Evolutionary conservation across 2,329 filamentous ascomycete genomes (phyloP).

Genomic region (Aspergillus sp.): DNA sequence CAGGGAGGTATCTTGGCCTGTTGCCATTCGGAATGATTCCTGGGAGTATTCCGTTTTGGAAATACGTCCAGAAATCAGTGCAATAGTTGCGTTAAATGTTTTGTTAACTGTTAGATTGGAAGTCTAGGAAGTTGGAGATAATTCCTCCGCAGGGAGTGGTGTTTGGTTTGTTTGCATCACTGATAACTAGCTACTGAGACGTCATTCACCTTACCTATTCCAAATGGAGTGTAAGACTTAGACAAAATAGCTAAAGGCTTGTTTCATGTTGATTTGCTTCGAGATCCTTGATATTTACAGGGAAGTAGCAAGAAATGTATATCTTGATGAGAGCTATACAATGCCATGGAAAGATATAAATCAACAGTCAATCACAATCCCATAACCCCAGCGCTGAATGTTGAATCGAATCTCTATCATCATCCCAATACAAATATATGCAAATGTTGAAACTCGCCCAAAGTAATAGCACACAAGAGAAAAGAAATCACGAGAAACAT

Average conservation of each 20-base stretch:
- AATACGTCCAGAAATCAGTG: not conserved
- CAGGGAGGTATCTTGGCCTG: conserved; percentile 29
- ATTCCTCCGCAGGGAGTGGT: conserved; percentile 1
- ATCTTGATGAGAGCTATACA: too few relatives aligned
- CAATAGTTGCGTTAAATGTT: not conserved
- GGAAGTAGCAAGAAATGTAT: not conserved
- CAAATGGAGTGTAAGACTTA: too few relatives aligned
- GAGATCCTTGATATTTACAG: too few relatives aligned
- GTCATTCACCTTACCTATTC: not conserved
- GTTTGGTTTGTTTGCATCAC: conserved; percentile 26
- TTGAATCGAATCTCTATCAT: conserved; percentile 21
- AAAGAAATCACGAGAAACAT: not conserved
- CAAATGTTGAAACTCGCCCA: conserved; percentile 22
- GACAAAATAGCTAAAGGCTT: too few relatives aligned
- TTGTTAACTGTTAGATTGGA: not conserved
- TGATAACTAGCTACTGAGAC: not conserved
- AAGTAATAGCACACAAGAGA: conserved; percentile 3
- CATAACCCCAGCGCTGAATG: conserved; percentile 18
- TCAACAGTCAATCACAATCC: not conserved
- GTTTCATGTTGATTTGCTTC: too few relatives aligned
- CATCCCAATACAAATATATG: conserved; percentile 7
- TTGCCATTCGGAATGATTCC: conserved; percentile 21
- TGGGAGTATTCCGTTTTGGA: not conserved
- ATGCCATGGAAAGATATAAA: too few relatives aligned
- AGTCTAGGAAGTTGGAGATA: conserved; percentile 5